Base-by-base conservation (phyloP, 352 stramenopile genomes). In the Hyaloperonospora arabidopsidis region DNA sequence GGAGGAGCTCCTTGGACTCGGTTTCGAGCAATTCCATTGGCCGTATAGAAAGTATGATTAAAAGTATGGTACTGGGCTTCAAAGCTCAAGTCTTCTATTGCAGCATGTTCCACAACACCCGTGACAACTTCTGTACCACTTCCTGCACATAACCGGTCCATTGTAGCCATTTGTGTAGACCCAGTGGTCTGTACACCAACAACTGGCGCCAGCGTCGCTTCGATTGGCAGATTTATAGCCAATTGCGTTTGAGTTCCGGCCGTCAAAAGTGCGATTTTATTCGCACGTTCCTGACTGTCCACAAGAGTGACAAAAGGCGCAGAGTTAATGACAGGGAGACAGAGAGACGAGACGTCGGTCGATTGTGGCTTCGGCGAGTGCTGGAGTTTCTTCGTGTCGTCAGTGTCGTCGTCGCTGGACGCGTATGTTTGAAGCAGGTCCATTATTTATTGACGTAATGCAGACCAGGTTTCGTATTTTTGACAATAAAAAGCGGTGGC, bases 11-110 rank as follows among this genome's bases (percentile, higher is more conserved):
- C 65, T 39, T 67, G 62, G 2, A 39, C 51, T 35, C 49, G 74
- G 7, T 52, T 49, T 17, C 64, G 57, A 46, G 65, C 49, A 10
- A 47, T 49, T 8, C 4, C 25, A 22, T 66, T 69, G 34, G 35
- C n/a, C 35, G 68, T 60, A 17, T 45, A 59, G 8, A 63, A 35
- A 14, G 54, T 66, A 44, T 85, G 68, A 57, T 90, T 90, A 61
- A 74, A 75, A 54, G 76, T 85, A 63, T 93, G 78, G 50, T 93
- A 93, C 52, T 87, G 78, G 34, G 81, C 65, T 38, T 90, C 79
- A 48, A 93, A 93, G 68, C 72, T 86, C 46, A 87, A 76, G 51
- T 87, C 72, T 34, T 90, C 79, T 51, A 93, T 72, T 19, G 77
- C 63, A 0, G 79, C 62, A n/a, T 61, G 54, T 56, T 93, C 82